phyloP scores from a whole-genome alignment of 1,284 basidiomycete species.

The Athelia psychrophila region DNA sequence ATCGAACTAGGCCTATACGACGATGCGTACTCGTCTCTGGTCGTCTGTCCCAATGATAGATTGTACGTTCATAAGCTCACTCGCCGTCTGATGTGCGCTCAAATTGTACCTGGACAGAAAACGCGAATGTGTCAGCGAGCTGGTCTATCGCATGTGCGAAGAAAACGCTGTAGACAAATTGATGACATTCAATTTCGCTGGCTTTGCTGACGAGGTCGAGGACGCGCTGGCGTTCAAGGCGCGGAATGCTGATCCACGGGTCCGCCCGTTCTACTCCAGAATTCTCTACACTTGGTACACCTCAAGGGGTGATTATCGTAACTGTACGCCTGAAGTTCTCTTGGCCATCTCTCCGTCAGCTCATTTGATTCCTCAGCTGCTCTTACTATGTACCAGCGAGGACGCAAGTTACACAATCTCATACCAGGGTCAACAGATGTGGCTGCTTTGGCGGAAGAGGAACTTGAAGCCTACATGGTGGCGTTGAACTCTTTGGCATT shows the following conservation, averaged over 20 bases:
- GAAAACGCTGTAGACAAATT: conserved; percentile 78
- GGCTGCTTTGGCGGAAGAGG: conserved; percentile 64
- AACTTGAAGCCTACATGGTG: conserved; percentile 81
- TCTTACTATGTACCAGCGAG: conserved; percentile 93
- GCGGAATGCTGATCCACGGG: conserved; percentile 87
- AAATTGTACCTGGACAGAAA: conserved; percentile 47
- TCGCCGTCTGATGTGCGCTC: neutral
- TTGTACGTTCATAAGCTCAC: conserved; percentile 55
- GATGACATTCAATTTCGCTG: conserved; percentile 84
- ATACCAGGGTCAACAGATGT: conserved; percentile 48
- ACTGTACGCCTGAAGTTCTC: conserved; percentile 52
- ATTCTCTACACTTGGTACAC: conserved; percentile 97
- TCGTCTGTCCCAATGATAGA: conserved; percentile 69
- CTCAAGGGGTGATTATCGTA: conserved; percentile 83
- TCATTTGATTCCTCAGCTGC: conserved; percentile 55
- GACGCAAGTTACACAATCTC: conserved; percentile 71
- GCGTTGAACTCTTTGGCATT: conserved; percentile 90
- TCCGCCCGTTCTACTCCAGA: conserved; percentile 84
- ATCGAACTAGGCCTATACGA: conserved; percentile 75
- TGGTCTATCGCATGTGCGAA: conserved; percentile 94
- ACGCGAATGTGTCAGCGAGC: conserved; percentile 74
- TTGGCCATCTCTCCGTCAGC: conserved; percentile 9
- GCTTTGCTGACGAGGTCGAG: conserved; percentile 87
- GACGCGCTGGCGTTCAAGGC: conserved; percentile 91
- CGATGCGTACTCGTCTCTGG: conserved; percentile 80